These are phyloP conservation scores for Carex parvula DNA, from an alignment of 176 grass and related monocot genomes.

Conservation along the genomic window DNA sequence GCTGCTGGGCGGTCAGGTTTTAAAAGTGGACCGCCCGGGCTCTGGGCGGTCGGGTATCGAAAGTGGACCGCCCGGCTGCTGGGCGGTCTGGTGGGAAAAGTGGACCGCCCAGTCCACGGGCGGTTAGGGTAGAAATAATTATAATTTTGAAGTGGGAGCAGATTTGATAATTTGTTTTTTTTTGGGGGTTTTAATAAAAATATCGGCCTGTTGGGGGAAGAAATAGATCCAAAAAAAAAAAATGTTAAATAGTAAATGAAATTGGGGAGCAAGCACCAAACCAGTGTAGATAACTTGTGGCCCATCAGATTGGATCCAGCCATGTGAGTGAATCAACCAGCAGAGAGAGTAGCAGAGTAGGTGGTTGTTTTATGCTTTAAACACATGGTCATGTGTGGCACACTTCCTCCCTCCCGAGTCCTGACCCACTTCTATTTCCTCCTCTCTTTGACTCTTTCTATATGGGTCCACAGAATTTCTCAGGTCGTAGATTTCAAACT, in stretches of 20 bases:
- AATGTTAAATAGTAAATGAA: neutral
- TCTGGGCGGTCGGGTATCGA: too few relatives aligned
- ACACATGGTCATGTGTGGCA: constrained; percentile 18
- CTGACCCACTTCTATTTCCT: neutral
- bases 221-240: neutral
- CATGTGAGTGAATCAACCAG: constrained; percentile 23
- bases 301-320: constrained; percentile 14
- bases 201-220: too few relatives aligned
- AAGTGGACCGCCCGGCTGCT: too few relatives aligned
- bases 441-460: neutral
- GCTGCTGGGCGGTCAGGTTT: too few relatives aligned
- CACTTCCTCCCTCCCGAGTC: neutral
- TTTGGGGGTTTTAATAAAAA: too few relatives aligned
- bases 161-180: too few relatives aligned
- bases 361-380: constrained; percentile 6
- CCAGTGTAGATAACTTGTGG: constrained; percentile 4
- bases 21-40: too few relatives aligned
- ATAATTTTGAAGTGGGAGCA: too few relatives aligned
- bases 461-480: neutral
- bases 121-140: too few relatives aligned
- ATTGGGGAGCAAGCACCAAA: neutral
- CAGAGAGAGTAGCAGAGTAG: constrained; percentile 8
- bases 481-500: too few relatives aligned
- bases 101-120: too few relatives aligned
- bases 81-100: too few relatives aligned